These are phyloP conservation scores for Hexamita inflata DNA, from an alignment of 208 protist genomes.

Conservation along the genomic window DNA sequence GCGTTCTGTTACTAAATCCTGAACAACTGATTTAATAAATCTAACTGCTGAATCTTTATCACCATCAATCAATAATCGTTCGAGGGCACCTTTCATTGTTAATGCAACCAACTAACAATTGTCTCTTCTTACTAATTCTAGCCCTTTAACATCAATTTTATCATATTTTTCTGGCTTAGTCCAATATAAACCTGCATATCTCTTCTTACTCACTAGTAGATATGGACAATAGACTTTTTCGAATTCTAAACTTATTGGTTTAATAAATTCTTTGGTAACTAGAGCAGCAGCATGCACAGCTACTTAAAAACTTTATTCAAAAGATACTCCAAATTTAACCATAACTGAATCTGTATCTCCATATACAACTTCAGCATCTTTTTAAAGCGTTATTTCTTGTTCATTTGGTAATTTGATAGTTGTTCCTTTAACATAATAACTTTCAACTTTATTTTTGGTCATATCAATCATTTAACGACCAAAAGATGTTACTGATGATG, in stretches of 20 bases:
- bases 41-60: slow-evolving; percentile 49
- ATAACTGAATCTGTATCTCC: slow-evolving; percentile 66
- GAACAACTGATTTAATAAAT: slow-evolving; percentile 68
- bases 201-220: slow-evolving; percentile 97
- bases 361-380: slow-evolving; percentile 20
- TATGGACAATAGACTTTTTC: slow-evolving; percentile 98
- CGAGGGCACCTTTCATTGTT: slow-evolving; percentile 58
- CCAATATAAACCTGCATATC: slow-evolving; percentile 94
- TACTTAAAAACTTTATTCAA: slow-evolving; percentile 47
- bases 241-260: slow-evolving; percentile 92
- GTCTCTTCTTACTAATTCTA: slow-evolving; percentile 82
- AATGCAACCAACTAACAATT: slow-evolving; percentile 80
- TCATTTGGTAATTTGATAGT: not conserved
- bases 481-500: slow-evolving; percentile 79
- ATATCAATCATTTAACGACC: slow-evolving; percentile 50
- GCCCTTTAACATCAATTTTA: slow-evolving; percentile 91
- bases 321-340: slow-evolving; percentile 72
- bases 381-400: not conserved
- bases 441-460: not conserved
- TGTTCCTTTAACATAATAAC: not conserved
- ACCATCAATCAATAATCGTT: slow-evolving; percentile 43
- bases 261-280: slow-evolving; percentile 62
- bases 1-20: slow-evolving; percentile 68
- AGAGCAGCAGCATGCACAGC: slow-evolving; percentile 71
- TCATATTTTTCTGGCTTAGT: slow-evolving; percentile 65